A percentile compares a stretch with the other conserved stretches of the same genome.
Evolutionary conservation across 78 protist genomes (phyloP).

Genomic region (Dictyostelium intermedium): DNA sequence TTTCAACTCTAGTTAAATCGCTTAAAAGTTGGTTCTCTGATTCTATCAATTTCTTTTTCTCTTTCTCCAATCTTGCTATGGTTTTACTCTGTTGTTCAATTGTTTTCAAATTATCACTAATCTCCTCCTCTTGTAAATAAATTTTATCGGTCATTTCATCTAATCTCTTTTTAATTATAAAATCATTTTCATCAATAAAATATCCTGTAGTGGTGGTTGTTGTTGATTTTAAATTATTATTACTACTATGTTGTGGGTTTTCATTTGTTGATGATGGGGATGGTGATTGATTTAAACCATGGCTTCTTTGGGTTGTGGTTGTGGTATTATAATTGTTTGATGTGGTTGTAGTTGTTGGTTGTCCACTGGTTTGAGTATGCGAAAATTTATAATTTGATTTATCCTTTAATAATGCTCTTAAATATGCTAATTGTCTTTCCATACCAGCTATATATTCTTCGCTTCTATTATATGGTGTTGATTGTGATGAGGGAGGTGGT

Average conservation of each 20-base stretch:
- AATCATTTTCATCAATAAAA: background rate
- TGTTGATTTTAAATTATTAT: background rate
- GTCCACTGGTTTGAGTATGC: background rate
- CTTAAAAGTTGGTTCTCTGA: background rate
- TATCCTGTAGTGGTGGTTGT: background rate
- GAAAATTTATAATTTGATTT: background rate
- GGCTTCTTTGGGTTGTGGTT: background rate
- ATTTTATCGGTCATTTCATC: background rate
- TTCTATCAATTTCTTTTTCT: slow-evolving; percentile 9
- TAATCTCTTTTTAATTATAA: background rate
- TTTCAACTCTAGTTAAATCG: background rate
- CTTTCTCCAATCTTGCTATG: background rate
- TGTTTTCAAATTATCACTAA: background rate
- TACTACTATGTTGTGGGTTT: background rate
- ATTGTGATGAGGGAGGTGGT: background rate
- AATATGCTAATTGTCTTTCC: background rate
- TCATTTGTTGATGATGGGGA: background rate
- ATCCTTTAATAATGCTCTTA: background rate
- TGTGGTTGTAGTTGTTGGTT: background rate
- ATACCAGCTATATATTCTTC: background rate
- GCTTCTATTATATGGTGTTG: background rate
- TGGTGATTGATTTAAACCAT: background rate
- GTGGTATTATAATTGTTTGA: background rate
- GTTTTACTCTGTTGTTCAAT: background rate
- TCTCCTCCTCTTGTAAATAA: background rate